Evolutionary conservation across 176 grass and related monocot species (phyloP), one percentile per base, ranked within the genome.

Genomic region (Raddia guianensis): DNA sequence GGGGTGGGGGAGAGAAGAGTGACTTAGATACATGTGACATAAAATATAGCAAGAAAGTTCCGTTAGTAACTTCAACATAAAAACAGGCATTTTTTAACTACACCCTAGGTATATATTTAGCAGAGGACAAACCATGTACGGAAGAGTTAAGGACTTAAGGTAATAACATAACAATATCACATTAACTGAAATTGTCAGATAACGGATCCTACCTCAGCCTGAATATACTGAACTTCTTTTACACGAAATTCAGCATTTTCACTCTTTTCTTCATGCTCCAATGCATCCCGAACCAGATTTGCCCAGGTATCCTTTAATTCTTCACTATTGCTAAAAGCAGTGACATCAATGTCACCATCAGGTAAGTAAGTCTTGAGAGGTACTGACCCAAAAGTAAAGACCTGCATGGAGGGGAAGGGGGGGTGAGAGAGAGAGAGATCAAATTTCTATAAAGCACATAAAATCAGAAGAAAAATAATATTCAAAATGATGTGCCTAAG

Each of bases 341-440:
- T 97, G 76, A 97, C 88, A 87, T 97, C 95, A 78, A 97, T 97
- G 68, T 97, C 95, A 88, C 95, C 95, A 90, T 97, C 95, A 66
- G 95, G 95, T 87, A 97, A 94, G 79, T 97, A 97, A 14, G 95
- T 97, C 92, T 94, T 97, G 14, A 97, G 80, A 83, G 95, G 95
- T 49, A 92, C 91, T n/a, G 95, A 97, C 34, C 95, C 95, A 81
- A 97, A 97, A 14, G 87, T 94, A 76, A 84, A 94, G 82, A 97
- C 92, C 95, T 97, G 79, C 21, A 76, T 51, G 21, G 12, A 64
- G 2, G 18, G 58, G 50, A 53, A 5, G 18, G 35, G 3, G 37
- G 75, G 57, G 21, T n/a, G 8, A 64, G 2, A 27, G 58, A 58
- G 61, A 3, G 12, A 48, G 3, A 43, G 64, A 43, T 46, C 52